Percentiles rank a stretch among this genome's conserved stretches.
phyloP scores from a whole-genome alignment of 202 grass and related monocot genomes.

The Zoysia matrella region DNA sequence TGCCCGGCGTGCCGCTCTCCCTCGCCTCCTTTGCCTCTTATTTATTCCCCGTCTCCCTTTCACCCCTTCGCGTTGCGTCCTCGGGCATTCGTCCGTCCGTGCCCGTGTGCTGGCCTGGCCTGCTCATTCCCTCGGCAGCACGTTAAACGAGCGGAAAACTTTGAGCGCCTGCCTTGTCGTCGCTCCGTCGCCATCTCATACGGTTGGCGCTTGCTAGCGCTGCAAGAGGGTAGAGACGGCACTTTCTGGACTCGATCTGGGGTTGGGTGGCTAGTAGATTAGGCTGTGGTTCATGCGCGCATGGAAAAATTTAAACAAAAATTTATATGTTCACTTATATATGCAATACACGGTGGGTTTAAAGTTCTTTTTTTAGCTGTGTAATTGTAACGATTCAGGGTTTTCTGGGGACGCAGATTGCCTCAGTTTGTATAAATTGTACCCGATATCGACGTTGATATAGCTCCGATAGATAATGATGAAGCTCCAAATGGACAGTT shows the following conservation, averaged over 20 bases:
- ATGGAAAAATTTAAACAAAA: background rate
- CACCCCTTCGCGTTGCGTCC: conserved; percentile 32
- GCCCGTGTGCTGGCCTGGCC: background rate
- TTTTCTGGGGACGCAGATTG: background rate
- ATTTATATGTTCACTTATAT: background rate
- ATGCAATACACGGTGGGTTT: background rate
- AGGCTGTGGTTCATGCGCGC: background rate
- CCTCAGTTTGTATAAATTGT: background rate
- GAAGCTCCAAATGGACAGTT: conserved; percentile 3
- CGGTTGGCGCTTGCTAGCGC: conserved; percentile 40
- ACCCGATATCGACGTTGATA: background rate
- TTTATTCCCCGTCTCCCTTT: conserved; percentile 55
- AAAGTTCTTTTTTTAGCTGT: background rate
- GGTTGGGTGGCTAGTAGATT: background rate
- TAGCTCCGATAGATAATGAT: background rate
- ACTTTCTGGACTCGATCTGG: background rate
- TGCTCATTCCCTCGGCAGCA: conserved; percentile 61
- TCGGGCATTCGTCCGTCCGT: conserved; percentile 49
- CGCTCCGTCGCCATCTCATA: conserved; percentile 47
- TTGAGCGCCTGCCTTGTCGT: background rate
- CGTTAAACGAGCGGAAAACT: conserved; percentile 39
- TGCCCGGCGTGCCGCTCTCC: conserved; percentile 36
- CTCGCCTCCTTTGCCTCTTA: conserved; percentile 25
- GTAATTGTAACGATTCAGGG: background rate
- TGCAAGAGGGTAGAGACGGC: background rate